phyloP scores from a whole-genome alignment of 176 grass and related monocot species.

The Zizania latifolia region DNA sequence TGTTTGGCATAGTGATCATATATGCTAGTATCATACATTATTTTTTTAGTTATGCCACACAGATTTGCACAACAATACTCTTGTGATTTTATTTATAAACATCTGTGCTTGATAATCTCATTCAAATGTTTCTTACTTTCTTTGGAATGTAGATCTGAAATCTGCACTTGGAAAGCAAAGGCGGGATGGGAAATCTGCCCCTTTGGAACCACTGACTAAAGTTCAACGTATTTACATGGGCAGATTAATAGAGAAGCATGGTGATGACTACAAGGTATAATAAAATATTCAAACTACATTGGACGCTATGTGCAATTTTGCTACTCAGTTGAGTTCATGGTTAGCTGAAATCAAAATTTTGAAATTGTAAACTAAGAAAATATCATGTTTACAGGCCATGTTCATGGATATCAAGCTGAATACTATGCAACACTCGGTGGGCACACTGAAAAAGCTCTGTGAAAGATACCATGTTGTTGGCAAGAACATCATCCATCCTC shows the following conservation, averaged over 20 bases:
- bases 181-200: slow-evolving; percentile 63
- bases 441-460: slow-evolving; percentile 65
- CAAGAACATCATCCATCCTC: slow-evolving; percentile 45
- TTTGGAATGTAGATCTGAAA: slow-evolving; percentile 63
- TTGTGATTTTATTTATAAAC: neutral
- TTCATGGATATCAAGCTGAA: slow-evolving; percentile 93
- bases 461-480: slow-evolving; percentile 57
- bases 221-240: slow-evolving; percentile 62
- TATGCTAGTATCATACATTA: neutral
- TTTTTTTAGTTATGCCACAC: neutral
- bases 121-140: neutral
- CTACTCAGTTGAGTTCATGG: neutral
- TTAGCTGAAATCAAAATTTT: neutral
- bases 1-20: neutral
- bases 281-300: neutral
- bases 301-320: neutral
- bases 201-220: slow-evolving; percentile 59
- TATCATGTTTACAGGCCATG: slow-evolving; percentile 64
- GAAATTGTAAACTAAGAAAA: slow-evolving; percentile 3
- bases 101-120: slow-evolving; percentile 11
- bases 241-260: slow-evolving; percentile 84
- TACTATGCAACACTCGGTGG: slow-evolving; percentile 75
- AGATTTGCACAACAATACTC: neutral
- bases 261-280: slow-evolving; percentile 76
- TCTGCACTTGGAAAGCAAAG: slow-evolving; percentile 83